Evolutionary conservation across 2,329 filamentous ascomycete genomes (phyloP).

Genomic region (Alternaria arbusti): DNA sequence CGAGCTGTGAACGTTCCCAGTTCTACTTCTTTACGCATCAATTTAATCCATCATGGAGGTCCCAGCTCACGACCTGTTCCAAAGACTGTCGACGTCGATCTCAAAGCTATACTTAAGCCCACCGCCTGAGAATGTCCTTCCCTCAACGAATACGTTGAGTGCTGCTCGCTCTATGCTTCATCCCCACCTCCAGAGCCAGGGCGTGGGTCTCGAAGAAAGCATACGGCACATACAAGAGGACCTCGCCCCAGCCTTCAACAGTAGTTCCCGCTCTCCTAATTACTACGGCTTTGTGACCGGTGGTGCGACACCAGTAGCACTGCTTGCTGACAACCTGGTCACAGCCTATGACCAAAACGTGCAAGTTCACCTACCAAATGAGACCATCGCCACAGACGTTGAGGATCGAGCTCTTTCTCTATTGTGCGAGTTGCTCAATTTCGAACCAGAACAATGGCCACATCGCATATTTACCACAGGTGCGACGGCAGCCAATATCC

Average conservation of each 20-base stretch:
- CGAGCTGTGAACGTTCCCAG: background rate
- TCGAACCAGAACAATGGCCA: conserved; percentile 65
- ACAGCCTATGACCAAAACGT: conserved; percentile 83
- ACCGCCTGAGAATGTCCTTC: conserved; percentile 41
- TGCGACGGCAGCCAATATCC: conserved; percentile 68
- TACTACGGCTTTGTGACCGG: conserved; percentile 91
- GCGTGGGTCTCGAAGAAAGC: conserved; percentile 53
- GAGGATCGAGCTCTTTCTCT: conserved; percentile 76
- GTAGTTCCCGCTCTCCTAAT: conserved; percentile 58
- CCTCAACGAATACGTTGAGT: conserved; percentile 35
- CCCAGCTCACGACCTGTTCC: conserved; percentile 17
- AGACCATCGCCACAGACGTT: conserved; percentile 77
- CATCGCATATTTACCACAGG: conserved; percentile 84
- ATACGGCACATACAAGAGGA: conserved; percentile 55
- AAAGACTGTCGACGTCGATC: conserved; percentile 31
- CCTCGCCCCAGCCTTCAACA: conserved; percentile 66
- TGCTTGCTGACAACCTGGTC: conserved; percentile 84
- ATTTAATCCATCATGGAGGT: conserved; percentile 14
- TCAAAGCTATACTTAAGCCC: conserved; percentile 29
- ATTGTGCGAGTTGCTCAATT: conserved; percentile 69
- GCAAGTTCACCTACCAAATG: conserved; percentile 77
- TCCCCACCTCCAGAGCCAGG: conserved; percentile 45
- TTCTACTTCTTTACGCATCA: background rate
- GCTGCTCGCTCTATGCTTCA: conserved; percentile 46
- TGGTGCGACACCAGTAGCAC: conserved; percentile 77